Evolutionary conservation across 371 early-diverging fungal species (phyloP).

Genomic region (Coemansia linderi): DNA sequence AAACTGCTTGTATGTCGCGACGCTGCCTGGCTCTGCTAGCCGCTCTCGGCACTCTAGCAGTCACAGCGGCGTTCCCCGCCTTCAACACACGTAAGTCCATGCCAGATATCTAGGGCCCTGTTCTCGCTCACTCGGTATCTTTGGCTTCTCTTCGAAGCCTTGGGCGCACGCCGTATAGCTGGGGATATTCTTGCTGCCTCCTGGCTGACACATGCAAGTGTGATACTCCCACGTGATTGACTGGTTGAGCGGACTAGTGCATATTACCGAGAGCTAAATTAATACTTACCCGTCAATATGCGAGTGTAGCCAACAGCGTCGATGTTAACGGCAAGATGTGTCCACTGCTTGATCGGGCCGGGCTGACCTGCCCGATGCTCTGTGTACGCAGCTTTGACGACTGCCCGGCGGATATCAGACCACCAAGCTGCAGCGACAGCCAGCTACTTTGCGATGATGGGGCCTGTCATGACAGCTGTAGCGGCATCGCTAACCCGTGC

Average conservation of each 20-base stretch:
- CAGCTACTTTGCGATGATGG: slow-evolving; percentile 54
- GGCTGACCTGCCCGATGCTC: slow-evolving; percentile 41
- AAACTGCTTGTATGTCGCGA: neutral
- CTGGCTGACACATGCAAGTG: neutral
- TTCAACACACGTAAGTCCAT: slow-evolving; percentile 44
- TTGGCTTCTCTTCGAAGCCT: neutral
- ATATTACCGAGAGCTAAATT: neutral
- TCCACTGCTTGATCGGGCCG: slow-evolving; percentile 45
- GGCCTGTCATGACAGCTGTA: slow-evolving; percentile 43
- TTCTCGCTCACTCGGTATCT: neutral
- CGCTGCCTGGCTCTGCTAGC: neutral
- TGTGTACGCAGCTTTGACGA: slow-evolving; percentile 38
- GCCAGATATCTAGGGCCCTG: neutral
- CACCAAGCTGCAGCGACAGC: slow-evolving; percentile 19
- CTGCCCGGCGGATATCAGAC: slow-evolving; percentile 38
- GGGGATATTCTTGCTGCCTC: neutral
- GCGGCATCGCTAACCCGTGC: slow-evolving; percentile 45
- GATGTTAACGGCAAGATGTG: slow-evolving; percentile 44
- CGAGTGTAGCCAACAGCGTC: slow-evolving; percentile 51
- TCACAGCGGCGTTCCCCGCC: slow-evolving; percentile 28
- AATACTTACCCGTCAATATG: neutral
- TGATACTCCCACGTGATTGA: neutral
- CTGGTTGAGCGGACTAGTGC: neutral
- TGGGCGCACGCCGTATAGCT: neutral
- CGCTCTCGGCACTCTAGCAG: slow-evolving; percentile 11